These are phyloP conservation scores for Phyllosticta citribraziliensis DNA, from an alignment of 2,329 filamentous ascomycete species.

Conservation along the genomic window DNA sequence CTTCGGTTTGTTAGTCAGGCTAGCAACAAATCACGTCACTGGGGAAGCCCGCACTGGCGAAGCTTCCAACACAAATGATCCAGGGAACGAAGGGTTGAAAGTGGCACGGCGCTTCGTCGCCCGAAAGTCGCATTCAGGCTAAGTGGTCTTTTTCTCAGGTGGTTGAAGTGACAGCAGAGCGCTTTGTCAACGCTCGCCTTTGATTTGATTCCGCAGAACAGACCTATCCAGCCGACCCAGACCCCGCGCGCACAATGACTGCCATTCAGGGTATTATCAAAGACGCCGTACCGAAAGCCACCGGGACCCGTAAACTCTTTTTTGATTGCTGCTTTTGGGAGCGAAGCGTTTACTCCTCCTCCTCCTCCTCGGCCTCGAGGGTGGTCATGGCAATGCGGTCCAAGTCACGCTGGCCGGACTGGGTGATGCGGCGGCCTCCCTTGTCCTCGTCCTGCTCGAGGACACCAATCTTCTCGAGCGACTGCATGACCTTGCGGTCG, in stretches of 20 bases:
- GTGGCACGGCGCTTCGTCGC: neutral
- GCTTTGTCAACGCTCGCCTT: neutral
- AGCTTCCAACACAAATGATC: neutral
- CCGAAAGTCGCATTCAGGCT: neutral
- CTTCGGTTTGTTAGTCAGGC: no score
- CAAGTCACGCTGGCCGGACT: conserved; percentile 97
- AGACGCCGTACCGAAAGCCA: neutral
- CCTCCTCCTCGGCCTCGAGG: conserved; percentile 42
- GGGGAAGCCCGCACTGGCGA: neutral
- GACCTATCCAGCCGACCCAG: neutral
- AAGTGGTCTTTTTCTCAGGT: neutral
- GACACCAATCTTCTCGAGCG: conserved; percentile 98
- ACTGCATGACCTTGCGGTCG: conserved; percentile 95
- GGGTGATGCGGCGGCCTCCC: conserved; percentile 96
- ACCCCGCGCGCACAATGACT: neutral
- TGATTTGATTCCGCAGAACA: neutral
- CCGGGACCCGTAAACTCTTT: neutral
- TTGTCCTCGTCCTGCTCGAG: conserved; percentile 97
- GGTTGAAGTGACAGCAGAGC: neutral
- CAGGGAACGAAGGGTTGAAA: neutral
- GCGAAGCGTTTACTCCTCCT: conserved; percentile 22
- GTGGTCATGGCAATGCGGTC: conserved; percentile 57
- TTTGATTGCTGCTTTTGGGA: neutral
- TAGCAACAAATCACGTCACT: neutral
- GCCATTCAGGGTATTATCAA: neutral